A percentile compares a stretch with the other conserved stretches of the same genome.
phyloP scores from a whole-genome alignment of 2,329 filamentous ascomycete species.

The Nannizzia gypsea region DNA sequence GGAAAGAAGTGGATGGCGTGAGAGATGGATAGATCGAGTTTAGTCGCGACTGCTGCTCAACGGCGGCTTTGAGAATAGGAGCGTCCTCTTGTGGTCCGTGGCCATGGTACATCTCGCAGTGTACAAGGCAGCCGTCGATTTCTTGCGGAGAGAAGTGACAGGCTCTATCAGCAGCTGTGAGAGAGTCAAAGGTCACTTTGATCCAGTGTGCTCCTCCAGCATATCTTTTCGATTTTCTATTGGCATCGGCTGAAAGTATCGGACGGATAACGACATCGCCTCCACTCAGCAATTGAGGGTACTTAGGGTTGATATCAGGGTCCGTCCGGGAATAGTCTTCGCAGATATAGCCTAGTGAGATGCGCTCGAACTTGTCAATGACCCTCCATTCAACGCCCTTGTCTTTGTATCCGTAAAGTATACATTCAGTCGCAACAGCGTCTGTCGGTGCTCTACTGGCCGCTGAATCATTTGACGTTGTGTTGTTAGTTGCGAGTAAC shows the following conservation, averaged over 20 bases:
- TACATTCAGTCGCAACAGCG: conserved; percentile 61
- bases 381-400: conserved; percentile 64
- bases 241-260: conserved; percentile 58
- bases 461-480: conserved; percentile 30
- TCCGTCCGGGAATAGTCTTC: conserved; percentile 87
- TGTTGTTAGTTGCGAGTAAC: conserved; percentile 23
- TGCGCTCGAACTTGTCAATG: conserved; percentile 74
- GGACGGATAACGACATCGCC: conserved; percentile 59
- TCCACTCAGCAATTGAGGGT: conserved; percentile 59
- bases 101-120: conserved; percentile 58
- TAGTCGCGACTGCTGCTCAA: conserved; percentile 16
- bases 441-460: conserved; percentile 25
- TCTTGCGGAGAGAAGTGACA: conserved; percentile 59
- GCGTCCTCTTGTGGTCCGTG: conserved; percentile 53
- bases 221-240: conserved; percentile 66
- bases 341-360: conserved; percentile 68
- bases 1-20: conserved; percentile 26
- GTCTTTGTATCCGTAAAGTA: conserved; percentile 71
- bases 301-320: conserved; percentile 57
- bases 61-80: conserved; percentile 43
- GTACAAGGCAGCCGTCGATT: conserved; percentile 58
- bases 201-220: conserved; percentile 87
- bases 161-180: conserved; percentile 58
- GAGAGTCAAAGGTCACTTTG: conserved; percentile 68
- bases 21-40: conserved; percentile 25